Base-by-base conservation (phyloP, 495 filamentous ascomycete species). In the Penicillium verhagenii region DNA sequence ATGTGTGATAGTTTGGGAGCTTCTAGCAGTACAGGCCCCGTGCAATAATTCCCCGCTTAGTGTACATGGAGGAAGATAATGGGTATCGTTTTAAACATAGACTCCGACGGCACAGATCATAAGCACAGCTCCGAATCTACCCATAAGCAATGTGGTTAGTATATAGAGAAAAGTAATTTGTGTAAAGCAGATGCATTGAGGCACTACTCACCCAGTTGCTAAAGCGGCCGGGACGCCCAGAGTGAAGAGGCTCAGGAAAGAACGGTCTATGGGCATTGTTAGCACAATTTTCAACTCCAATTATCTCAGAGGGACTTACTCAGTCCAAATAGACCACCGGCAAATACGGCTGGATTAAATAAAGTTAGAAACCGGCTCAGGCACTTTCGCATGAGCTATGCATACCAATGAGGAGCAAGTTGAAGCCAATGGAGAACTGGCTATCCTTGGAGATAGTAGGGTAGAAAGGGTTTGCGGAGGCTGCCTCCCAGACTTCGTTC, bases 21-120 rank as follows among this genome's bases (percentile, higher is more conserved):
- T 63, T 71, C 67, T 76, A 74, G 67, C 54, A 66, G 54, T 71
- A 75, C 64, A 72, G 54, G 46, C 35, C 47, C 66, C 58, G 52
- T 59, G 52, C 67, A 57, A 26, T 45, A 62, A 68, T 61, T 65
- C 62, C 63, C 63, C 57, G 61, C 56, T 63, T 70, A 70, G 71
- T 53, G 70, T 74, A 75, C 72, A 76, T 72, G 53, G 57, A 65
- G 54, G 60, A n/a, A 53, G 54, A 63, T 48, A 38, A 55, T 77
- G 74, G 73, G 54, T 72, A 74, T 75, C 68, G 37, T 52, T 28
- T 78, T 85, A 98, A 73, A 98, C 94, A 86, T 98, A 98, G 67
- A 98, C 95, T 65, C 94, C 94, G 68, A 92, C 94, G 20, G 91
- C 94, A 73, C 94, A 98, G 68, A 98, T 97, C 86, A 96, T 93